Evolutionary conservation across 2,329 filamentous ascomycete species (phyloP).

Genomic region (Hypoxylon sp.): DNA sequence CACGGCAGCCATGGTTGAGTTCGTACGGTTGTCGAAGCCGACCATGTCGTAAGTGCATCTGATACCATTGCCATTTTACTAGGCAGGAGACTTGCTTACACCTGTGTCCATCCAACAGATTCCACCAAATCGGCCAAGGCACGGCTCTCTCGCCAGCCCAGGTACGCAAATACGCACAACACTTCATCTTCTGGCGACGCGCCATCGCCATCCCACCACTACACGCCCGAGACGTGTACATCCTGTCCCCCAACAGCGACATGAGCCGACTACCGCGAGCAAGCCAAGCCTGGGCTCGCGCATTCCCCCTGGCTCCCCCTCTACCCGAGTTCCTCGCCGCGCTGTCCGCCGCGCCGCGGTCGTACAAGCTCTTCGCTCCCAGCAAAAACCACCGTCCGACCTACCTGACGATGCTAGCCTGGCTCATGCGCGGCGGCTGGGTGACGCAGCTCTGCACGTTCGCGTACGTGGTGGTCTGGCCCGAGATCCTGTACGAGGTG

Average conservation of each 20-base stretch:
- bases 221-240: constrained; percentile 88
- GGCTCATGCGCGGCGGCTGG: constrained; percentile 92
- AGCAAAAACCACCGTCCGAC: constrained; percentile 85
- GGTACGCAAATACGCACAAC: constrained; percentile 86
- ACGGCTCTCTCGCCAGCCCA: constrained; percentile 79
- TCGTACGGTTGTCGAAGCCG: constrained; percentile 77
- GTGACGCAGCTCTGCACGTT: constrained; percentile 93
- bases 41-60: constrained; percentile 64
- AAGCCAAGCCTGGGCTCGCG: constrained; percentile 74
- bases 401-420: constrained; percentile 91
- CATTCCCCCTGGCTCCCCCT: constrained; percentile 84
- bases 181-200: constrained; percentile 95
- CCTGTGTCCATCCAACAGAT: constrained; percentile 48
- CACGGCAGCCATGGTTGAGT: constrained; percentile 80
- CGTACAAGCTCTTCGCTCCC: constrained; percentile 85
- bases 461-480: constrained; percentile 84
- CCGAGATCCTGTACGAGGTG: constrained; percentile 83
- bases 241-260: constrained; percentile 90
- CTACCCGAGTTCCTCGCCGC: constrained; percentile 88
- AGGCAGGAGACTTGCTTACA: background rate
- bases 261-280: constrained; percentile 74
- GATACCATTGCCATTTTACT: background rate
- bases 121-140: constrained; percentile 74
- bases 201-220: constrained; percentile 91
- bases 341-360: constrained; percentile 80